Base-by-base conservation (phyloP, 1,284 basidiomycete species). In the Pholiota adiposa region DNA sequence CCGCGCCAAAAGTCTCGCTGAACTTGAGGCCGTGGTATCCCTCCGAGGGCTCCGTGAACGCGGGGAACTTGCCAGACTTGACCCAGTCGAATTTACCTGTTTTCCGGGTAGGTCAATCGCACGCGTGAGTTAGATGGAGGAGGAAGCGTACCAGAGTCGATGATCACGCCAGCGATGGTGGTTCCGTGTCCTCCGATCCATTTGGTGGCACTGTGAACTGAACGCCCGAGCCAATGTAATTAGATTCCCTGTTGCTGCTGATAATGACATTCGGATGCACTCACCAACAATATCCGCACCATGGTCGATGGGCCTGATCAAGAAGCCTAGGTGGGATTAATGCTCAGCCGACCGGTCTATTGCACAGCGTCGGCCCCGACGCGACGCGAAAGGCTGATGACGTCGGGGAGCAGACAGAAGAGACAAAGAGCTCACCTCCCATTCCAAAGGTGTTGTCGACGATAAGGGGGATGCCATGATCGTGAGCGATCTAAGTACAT, bases 381-480 rank as follows among this genome's bases (percentile, higher is more conserved):
- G 14, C 36, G 31, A n/a, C 29, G 29, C 4, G 29, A 11, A 38
- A 38, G 36, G 36, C 9, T 9, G 36, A 6, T 14, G 14, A 38
- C 36, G 14, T 14, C 6, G 36, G 36, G 36, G 31, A 21, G 2
- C 12, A 18, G 12, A 12, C 2, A 44, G 58, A 54, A 53, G 54
- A 56, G 23, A 49, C n/a, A n/a, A n/a, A n/a, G n/a, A 49, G 16
- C 75, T 50, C 67, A 81, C 87, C 90, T 67, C 90, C 93, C 73
- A 93, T 89, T 63, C 94, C 94, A 67, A 96, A 95, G 0, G 93
- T 96, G 76, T 96, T 96, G 74, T 96, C 94, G 0, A 96, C 93
- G 27, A 95, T 86, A 43, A 95, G 75, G 0, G 93, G 93, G 33
- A 95, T 87, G 0, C 83, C 83, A 63, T 89, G 75, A 56, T 86